phyloP scores from a whole-genome alignment of 352 stramenopile species.

The Globisporangium spiculum region DNA sequence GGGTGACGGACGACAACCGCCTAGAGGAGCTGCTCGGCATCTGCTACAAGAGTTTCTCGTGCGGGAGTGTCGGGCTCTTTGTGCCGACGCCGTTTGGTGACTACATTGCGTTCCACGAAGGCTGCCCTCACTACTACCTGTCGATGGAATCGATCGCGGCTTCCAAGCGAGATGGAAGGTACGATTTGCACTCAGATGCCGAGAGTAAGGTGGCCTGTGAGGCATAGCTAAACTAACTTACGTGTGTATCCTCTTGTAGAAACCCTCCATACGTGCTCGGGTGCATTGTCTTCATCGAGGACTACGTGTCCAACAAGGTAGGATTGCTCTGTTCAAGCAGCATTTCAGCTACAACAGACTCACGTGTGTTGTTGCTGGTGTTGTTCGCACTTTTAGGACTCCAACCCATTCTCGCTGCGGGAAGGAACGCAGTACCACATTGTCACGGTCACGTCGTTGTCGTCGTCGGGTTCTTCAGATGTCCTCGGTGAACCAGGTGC shows the following conservation, averaged over 20 bases:
- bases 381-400: slow-evolving; percentile 23
- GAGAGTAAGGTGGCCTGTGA: neutral
- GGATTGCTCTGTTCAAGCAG: neutral
- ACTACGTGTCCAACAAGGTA: slow-evolving; percentile 61
- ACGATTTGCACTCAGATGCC: neutral
- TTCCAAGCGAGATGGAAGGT: slow-evolving; percentile 59
- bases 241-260: slow-evolving; percentile 18
- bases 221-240: slow-evolving; percentile 1
- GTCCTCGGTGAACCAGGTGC: slow-evolving; percentile 11
- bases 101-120: slow-evolving; percentile 87
- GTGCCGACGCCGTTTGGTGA: slow-evolving; percentile 78
- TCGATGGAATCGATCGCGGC: slow-evolving; percentile 76
- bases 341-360: neutral
- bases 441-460: slow-evolving; percentile 63
- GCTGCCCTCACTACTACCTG: slow-evolving; percentile 77
- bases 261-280: slow-evolving; percentile 79
- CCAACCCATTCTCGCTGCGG: slow-evolving; percentile 69
- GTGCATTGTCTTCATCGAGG: slow-evolving; percentile 81
- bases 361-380: slow-evolving; percentile 4
- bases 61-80: slow-evolving; percentile 69
- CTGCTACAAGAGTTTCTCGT: slow-evolving; percentile 81
- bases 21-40: slow-evolving; percentile 75
- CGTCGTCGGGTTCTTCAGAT: slow-evolving; percentile 25
- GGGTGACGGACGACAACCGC: slow-evolving; percentile 56
- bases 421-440: slow-evolving; percentile 74